Base-by-base conservation (phyloP, 441 rosid species). In the Erysimum pusillum region DNA sequence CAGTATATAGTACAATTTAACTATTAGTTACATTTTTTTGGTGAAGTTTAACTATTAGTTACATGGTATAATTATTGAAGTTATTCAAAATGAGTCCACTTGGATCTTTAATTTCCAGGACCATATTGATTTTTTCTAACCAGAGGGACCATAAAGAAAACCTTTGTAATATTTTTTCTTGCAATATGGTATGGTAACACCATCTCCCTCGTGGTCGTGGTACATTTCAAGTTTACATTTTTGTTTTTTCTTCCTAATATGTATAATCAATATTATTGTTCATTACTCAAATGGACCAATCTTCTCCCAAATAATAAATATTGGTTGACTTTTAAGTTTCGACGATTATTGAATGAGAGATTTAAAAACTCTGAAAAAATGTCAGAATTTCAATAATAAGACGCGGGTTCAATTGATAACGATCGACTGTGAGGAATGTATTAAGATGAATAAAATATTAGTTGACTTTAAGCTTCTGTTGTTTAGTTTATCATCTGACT, bases 201-300 rank as follows among this genome's bases (percentile, higher is more conserved):
- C 52, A 77, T 66, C 73, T 77, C 77, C 77, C 73, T 77, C 73
- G 81, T 77, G 81, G 73, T 51, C 45, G 62, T 77, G 67, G 63
- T 72, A 60, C 81, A 77, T 49, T 72, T 66, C 69, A 59, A 49
- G 13, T 77, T 77, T 41, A 41, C 73, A 31, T 15, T 28, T 77
- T 71, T 58, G 17, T 39, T 65, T 65, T 57, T 58, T 58, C 59
- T 28, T 71, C 64, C 54, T 49, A n/a, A n/a, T 15, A 46, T 15
- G 44, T 65, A 63, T 58, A 39, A 51, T 58, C 41, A 42, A 77
- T 60, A 28, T 28, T 60, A 28, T 28, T 28, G 35, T 49, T 71
- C 72, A 65, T 71, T 71, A 17, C 63, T 65, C 48, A 39, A n/a
- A 22, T 59, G 73, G 81, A 58, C 68, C 76, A 58, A 32, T 48